Conservation (phyloP, 2,329 filamentous ascomycete species). For the Nothophoma quercina region DNA sequence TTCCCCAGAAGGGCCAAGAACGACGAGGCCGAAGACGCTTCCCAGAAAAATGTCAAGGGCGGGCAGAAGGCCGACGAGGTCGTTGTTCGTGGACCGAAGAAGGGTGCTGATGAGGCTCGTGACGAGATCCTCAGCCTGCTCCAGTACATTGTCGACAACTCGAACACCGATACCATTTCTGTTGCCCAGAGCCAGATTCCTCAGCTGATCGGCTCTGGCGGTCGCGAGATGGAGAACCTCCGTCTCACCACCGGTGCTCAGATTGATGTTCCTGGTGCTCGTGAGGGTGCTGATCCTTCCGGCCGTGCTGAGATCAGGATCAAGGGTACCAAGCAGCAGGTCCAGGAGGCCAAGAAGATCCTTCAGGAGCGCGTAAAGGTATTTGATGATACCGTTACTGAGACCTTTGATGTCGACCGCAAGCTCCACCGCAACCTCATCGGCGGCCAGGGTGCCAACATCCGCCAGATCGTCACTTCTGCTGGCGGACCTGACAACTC, state of each 20-base stretch:
- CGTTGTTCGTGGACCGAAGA: slow-evolving; percentile 87
- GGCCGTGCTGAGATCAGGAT: slow-evolving; percentile 85
- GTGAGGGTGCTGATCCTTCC: slow-evolving; percentile 70
- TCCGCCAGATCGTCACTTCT: slow-evolving; percentile 84
- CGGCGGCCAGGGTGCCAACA: slow-evolving; percentile 81
- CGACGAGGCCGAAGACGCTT: slow-evolving; percentile 75
- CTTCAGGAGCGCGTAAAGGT: slow-evolving; percentile 84
- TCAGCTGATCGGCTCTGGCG: slow-evolving; percentile 90
- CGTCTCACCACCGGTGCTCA: slow-evolving; percentile 84
- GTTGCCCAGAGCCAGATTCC: slow-evolving; percentile 92
- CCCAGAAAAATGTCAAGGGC: slow-evolving; percentile 63
- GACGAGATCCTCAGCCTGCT: slow-evolving; percentile 89
- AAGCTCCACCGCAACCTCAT: slow-evolving; percentile 93
- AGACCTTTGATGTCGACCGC: slow-evolving; percentile 88
- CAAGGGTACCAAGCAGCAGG: slow-evolving; percentile 90
- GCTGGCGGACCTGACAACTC: slow-evolving; percentile 90
- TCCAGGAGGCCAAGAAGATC: slow-evolving; percentile 89
- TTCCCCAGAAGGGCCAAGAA: slow-evolving; percentile 76
- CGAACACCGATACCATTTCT: slow-evolving; percentile 77
- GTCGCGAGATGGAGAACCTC: slow-evolving; percentile 88
- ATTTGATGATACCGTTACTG: slow-evolving; percentile 88
- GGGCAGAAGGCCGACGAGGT: slow-evolving; percentile 89
- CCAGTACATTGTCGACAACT: slow-evolving; percentile 90
- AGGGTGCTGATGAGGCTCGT: slow-evolving; percentile 88
- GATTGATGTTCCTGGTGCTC: slow-evolving; percentile 87